Evolutionary conservation across 768 basidiomycete genomes (phyloP), one percentile per base, ranked within the genome.

Genomic region (Trametes villosa): DNA sequence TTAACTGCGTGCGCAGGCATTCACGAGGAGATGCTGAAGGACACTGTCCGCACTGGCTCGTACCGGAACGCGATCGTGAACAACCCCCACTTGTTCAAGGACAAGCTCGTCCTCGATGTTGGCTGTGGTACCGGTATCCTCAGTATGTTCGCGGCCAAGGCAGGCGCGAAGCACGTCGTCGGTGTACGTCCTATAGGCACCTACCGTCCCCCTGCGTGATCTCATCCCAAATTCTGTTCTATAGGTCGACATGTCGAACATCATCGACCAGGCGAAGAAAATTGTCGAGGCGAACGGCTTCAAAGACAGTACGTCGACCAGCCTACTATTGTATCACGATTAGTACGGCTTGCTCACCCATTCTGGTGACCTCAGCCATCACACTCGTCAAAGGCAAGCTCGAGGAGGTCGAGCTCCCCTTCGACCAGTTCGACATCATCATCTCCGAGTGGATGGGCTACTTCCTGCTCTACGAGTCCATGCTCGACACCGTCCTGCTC

Each of bases 381-480:
- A 95, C 92, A 40, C 88, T 98, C 58, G 88, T 98, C 67, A 98
- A 98, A 78, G 96, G 96, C 59, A 99, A 99, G 77, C 89, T 99
- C 61, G 96, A 99, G 74, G 96, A 99, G 46, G 79, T 87, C 50
- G 86, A 87, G 60, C 83, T 98, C 42, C 96, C 96, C 15, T 86
- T 96, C 70, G 78, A 91, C 63, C 80, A 96, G 74, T 98, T 94
- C 72, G 97, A 99, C 74, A 98, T 99, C 77, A 97, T 99, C 78
- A 92, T 99, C 72, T 97, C 95, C 62, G 97, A 99, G 75, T 99
- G 96, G 97, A 99, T 99, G 97, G 97, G 97, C 42, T 99, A 99
- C 78, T 98, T 98, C 84, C 81, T 98, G 50, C 86, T 99, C 33
- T 98, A 98, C 80, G 97, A 98, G 75, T 96, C 94, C 70, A 98